phyloP scores from a whole-genome alignment of 2,329 filamentous ascomycete genomes.

The Fusarium nelsonii region DNA sequence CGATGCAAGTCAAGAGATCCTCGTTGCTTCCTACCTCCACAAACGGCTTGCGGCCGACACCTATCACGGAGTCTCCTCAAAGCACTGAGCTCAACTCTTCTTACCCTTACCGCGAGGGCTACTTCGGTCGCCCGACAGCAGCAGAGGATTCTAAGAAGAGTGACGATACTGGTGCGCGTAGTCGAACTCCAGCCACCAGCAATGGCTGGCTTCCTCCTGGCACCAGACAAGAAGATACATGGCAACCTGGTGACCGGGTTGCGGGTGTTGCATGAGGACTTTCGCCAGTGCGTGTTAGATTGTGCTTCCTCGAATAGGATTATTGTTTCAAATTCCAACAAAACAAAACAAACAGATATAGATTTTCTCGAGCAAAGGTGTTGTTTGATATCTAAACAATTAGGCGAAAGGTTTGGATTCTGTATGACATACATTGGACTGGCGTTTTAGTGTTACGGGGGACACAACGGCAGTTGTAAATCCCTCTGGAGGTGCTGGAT shows the following conservation, averaged over 20 bases:
- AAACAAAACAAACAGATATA: conserved; percentile 20
- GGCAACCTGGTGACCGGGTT: conserved; percentile 63
- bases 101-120: conserved; percentile 62
- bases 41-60: conserved; percentile 49
- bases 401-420: conserved; percentile 30
- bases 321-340: conserved; percentile 20
- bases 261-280: conserved; percentile 41
- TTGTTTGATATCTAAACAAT: conserved; percentile 20
- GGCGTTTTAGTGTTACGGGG: conserved; percentile 34
- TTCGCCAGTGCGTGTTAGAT: not conserved
- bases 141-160: conserved; percentile 67
- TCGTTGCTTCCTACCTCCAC: conserved; percentile 76
- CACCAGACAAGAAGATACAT: conserved; percentile 88
- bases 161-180: conserved; percentile 61
- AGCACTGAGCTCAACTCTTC: conserved; percentile 50
- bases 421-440: conserved; percentile 40
- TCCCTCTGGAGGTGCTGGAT: conserved; percentile 12
- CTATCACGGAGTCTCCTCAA: conserved; percentile 42
- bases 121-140: conserved; percentile 53
- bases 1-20: conserved; percentile 54
- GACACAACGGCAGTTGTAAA: conserved; percentile 11
- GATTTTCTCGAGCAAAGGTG: conserved; percentile 11
- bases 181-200: conserved; percentile 57
- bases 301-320: conserved; percentile 1
- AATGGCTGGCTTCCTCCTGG: conserved; percentile 78